phyloP scores from a whole-genome alignment of 192 early-diverging fungal species.

The Glomus cerebriforme region DNA sequence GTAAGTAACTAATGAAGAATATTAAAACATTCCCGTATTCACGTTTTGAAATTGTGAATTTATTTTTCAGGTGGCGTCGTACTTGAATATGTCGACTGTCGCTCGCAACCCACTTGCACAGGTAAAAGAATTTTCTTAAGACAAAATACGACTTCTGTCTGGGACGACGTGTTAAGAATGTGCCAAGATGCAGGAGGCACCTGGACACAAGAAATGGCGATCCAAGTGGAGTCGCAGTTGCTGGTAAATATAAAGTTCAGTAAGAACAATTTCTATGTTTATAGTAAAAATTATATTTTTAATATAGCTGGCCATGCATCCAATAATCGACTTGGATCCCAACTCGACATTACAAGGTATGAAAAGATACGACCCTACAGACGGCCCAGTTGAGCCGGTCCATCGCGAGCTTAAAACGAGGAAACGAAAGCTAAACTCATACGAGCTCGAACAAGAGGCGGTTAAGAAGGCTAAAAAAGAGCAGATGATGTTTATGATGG shows the following conservation, averaged over 20 bases:
- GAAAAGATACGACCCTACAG: not conserved
- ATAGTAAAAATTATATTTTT: not conserved
- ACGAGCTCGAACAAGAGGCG: slow-evolving; percentile 4
- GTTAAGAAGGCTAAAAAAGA: not conserved
- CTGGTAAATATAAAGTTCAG: not conserved
- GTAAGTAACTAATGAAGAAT: not conserved
- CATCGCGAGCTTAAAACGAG: not conserved
- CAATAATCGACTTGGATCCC: not conserved
- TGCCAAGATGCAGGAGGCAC: not conserved
- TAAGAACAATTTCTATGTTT: not conserved
- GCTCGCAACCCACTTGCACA: not conserved
- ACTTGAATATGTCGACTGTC: not conserved
- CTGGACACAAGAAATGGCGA: slow-evolving; percentile 11
- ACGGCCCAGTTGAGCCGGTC: not conserved
- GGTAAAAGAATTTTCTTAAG: not conserved
- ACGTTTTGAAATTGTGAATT: not conserved
- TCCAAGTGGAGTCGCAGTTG: slow-evolving; percentile 5
- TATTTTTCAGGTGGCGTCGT: slow-evolving; percentile 3
- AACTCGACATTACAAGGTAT: not conserved
- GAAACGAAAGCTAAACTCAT: slow-evolving; percentile 19
- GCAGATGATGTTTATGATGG: slow-evolving; percentile 26
- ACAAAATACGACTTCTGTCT: not conserved
- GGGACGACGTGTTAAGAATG: slow-evolving; percentile 3
- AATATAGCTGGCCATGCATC: not conserved
- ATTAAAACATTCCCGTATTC: not conserved